Conservation (phyloP, 176 grass and related monocot species). For the Chrysopogon serrulatus region DNA sequence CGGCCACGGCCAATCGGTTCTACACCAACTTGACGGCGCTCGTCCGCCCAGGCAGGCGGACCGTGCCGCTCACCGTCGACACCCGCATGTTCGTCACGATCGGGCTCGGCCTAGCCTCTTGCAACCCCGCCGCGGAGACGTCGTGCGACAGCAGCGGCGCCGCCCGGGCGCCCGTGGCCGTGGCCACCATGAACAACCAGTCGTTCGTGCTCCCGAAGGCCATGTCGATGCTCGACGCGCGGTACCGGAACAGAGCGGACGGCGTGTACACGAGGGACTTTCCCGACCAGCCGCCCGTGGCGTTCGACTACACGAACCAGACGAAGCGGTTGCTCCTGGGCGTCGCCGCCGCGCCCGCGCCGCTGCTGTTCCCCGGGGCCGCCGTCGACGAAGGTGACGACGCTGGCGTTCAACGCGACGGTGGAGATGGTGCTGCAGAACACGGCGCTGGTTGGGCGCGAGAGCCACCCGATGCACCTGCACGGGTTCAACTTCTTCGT, state of each 20-base stretch:
- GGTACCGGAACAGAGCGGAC: neutral
- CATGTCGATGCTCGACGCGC: constrained; percentile 46
- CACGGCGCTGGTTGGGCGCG: constrained; percentile 49
- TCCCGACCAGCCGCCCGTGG: constrained; percentile 35
- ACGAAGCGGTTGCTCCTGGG: neutral
- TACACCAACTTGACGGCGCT: constrained; percentile 46
- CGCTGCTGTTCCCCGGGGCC: neutral
- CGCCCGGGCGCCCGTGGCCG: neutral
- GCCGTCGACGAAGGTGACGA: constrained; percentile 43
- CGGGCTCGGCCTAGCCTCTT: constrained; percentile 32
- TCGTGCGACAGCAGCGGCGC: constrained; percentile 6
- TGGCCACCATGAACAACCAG: constrained; percentile 64
- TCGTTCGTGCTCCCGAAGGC: constrained; percentile 48
- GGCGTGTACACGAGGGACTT: constrained; percentile 64
- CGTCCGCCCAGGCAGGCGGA: neutral
- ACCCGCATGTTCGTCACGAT: constrained; percentile 50
- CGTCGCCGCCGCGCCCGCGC: neutral
- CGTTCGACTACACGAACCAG: constrained; percentile 54
- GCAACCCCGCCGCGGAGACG: constrained; percentile 12
- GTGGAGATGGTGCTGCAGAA: constrained; percentile 75
- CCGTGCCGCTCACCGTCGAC: constrained; percentile 49
- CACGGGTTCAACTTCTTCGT: constrained; percentile 69
- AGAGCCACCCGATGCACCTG: constrained; percentile 75
- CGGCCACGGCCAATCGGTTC: constrained; percentile 39
- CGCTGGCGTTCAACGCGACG: constrained; percentile 39